A percentile compares a stretch with the other conserved stretches of the same genome.
phyloP scores from a whole-genome alignment of 345 rosid genomes.

The Citrus glauca region DNA sequence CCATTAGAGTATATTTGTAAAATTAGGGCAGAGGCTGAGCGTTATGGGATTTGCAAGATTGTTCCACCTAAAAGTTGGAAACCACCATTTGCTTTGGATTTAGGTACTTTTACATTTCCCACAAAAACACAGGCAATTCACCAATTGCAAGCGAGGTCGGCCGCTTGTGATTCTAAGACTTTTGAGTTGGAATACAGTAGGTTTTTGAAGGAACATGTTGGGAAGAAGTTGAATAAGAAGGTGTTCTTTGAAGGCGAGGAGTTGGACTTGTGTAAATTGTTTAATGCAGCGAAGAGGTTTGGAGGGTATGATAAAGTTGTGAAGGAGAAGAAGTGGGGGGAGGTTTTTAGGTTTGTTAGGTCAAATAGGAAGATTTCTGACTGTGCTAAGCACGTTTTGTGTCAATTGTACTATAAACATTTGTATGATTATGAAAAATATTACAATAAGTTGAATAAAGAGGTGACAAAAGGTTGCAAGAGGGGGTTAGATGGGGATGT shows the following conservation, averaged over 20 bases:
- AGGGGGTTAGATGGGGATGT: constrained; percentile 33
- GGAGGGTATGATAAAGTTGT: constrained; percentile 78
- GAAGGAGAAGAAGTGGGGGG: constrained; percentile 81
- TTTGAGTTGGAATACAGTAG: constrained; percentile 84
- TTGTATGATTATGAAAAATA: constrained; percentile 72
- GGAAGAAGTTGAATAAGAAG: constrained; percentile 75
- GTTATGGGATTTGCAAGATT: constrained; percentile 87
- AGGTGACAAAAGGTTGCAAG: constrained; percentile 47
- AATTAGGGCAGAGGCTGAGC: constrained; percentile 90
- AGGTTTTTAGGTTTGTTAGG: constrained; percentile 70
- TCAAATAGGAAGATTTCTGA: constrained; percentile 61
- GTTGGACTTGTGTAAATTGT: constrained; percentile 85
- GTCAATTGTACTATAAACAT: constrained; percentile 77
- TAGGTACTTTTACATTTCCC: constrained; percentile 64
- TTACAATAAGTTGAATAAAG: constrained; percentile 45
- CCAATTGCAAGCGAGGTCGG: constrained; percentile 85
- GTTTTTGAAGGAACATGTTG: constrained; percentile 65
- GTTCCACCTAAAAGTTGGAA: constrained; percentile 78
- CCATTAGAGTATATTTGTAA: constrained; percentile 77
- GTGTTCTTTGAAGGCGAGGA: constrained; percentile 77
- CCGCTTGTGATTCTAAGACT: constrained; percentile 79
- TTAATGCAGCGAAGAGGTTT: constrained; percentile 85
- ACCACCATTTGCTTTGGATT: constrained; percentile 75
- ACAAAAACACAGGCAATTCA: constrained; percentile 97
- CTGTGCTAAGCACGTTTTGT: constrained; percentile 87